Evolutionary conservation across 2,329 filamentous ascomycete genomes (phyloP), one percentile per base, ranked within the genome.

Genomic region (Aspergillus hortae): DNA sequence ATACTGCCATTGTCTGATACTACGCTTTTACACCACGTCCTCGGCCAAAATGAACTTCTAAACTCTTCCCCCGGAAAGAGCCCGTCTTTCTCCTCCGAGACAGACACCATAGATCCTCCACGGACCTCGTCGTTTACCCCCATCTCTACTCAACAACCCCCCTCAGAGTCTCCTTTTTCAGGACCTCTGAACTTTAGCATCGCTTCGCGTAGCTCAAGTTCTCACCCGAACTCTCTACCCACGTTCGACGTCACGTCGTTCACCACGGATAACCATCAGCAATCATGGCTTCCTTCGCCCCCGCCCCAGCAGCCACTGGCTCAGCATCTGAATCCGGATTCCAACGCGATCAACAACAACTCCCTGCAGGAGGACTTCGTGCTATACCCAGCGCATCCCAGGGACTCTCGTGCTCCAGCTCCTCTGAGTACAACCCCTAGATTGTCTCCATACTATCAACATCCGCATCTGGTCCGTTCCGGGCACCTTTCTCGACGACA

Each of bases 241-340:
- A 59, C 71, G 67, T 67, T 70, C 71, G 71, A 74, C 73, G 51
- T 69, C 46, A 68, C 67, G 71, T 75, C 74, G 70, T 75, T 74
- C 74, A 75, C 63, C 68, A 77, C 74, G 74, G 74, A 77, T 75
- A 66, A 68, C 62, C 65, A 66, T 59, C 72, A 73, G 71, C 68
- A 73, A 74, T 21, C 65, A 77, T 77, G 74, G 74, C 74, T 70
- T 69, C 66, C 73, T 66, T 65, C 72, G 67, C 71, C 71, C 67
- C 73, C 70, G 61, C 66, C 64, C 50, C 59, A 62, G 58, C 71
- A 72, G 73, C 73, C 73, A 59, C 65, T 61, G 72, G 71, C 72
- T 70, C 63, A 66, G 60, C 62, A 62, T 64, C 57, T 58, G 62
- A 68, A 61, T 58, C 53, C 51, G 51, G 62, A 57, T 51, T 59